Base-by-base conservation (phyloP, 164 flowering plant genomes). In the Kingdonia uniflora region DNA sequence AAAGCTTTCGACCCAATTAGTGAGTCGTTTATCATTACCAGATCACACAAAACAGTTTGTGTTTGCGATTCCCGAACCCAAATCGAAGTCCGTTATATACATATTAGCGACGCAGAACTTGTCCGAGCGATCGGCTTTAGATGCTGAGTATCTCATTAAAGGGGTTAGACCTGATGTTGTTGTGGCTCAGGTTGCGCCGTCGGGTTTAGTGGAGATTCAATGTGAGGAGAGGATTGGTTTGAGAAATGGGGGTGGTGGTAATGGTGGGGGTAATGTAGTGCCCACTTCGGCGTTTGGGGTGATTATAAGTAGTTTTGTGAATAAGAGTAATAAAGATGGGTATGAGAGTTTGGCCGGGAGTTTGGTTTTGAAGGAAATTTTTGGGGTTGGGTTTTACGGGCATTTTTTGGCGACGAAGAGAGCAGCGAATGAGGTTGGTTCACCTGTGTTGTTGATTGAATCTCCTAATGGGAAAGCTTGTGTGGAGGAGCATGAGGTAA, bases 321-420 rank as follows among this genome's bases (percentile, higher is more conserved):
- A 84, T 48, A 84, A 81, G 68, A 48, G 67, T 39, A 70, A 52
- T 37, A 82, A 65, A 62, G 86, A 79, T 24, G 62, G 63, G 65
- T 92, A 92, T 56, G 95, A 88, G 63, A 63, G 66, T 63, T 44
- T 78, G 40, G 99, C 99, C 11, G 91, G 82, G 19, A 74, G 58
- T 55, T 62, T 81, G 58, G 85, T 88, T 51, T 61, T 86, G 66
- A 64, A 59, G 47, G 91, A 80, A 59, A 82, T 92, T 49, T 92
- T 92, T 57, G 97, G 97, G 51, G 61, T 75, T 60, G 66, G 89
- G 22, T 82, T 80, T 71, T 66, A 82, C 65, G 94, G 85, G 24
- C 91, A 86, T 63, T 67, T 84, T 17, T 57, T 75, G 51, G 80
- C 80, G 35, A 95, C 96, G 24, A 80, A 76, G 62, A 72, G 52